Evolutionary conservation across 371 early-diverging fungal genomes (phyloP).

Genomic region (Chytridium lagenaria): DNA sequence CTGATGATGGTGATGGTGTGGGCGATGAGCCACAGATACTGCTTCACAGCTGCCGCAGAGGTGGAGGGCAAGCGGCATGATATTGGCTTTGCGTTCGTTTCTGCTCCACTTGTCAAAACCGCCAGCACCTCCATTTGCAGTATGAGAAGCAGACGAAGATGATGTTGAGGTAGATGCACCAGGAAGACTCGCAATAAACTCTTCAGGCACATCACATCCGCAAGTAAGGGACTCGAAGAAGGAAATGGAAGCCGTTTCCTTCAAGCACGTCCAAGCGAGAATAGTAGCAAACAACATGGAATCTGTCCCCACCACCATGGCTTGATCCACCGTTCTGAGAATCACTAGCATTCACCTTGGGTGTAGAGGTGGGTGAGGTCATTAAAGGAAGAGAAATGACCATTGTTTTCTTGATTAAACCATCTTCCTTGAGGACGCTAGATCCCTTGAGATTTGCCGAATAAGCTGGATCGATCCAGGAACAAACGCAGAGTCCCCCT

Average conservation of each 20-base stretch:
- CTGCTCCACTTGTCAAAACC: background rate
- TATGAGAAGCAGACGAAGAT: background rate
- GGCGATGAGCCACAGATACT: too few species aligned
- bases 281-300: constrained; percentile 20
- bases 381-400: background rate
- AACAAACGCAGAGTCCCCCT: background rate
- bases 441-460: constrained; percentile 14
- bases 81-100: too few species aligned
- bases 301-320: constrained; percentile 7
- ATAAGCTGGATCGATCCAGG: constrained; percentile 20
- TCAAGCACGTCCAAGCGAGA: background rate
- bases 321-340: too few species aligned
- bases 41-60: too few species aligned
- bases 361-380: background rate
- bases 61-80: too few species aligned
- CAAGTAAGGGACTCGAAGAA: background rate
- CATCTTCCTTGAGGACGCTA: constrained; percentile 16
- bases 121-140: background rate
- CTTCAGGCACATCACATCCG: background rate
- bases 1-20: too few species aligned
- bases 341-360: background rate
- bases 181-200: background rate
- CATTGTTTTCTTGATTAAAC: constrained; percentile 28
- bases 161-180: background rate
- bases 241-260: constrained; percentile 5